A percentile compares a stretch with the other conserved stretches of the same genome.
These are phyloP conservation scores for Scutellaria minor DNA, from an alignment of 257 asterid genomes.

Conservation along the genomic window DNA sequence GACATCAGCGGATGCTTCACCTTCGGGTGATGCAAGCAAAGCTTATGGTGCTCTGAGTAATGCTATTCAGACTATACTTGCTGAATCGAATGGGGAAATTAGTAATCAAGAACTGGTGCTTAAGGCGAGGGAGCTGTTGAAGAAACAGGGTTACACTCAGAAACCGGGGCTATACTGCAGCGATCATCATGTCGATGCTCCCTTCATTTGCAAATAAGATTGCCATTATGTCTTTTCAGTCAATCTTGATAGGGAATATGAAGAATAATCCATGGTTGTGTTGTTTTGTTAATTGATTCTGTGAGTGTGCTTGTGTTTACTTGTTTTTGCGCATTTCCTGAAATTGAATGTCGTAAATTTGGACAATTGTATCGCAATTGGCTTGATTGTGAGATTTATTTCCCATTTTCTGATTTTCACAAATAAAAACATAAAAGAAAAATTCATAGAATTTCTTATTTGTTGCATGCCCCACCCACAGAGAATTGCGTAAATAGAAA, in stretches of 20 bases:
- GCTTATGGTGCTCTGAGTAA: conserved; percentile 95
- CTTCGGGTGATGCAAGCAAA: conserved; percentile 59
- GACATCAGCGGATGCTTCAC: conserved; percentile 89
- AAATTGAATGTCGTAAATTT: conserved; percentile 27
- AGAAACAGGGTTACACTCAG: conserved; percentile 88
- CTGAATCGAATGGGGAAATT: conserved; percentile 64
- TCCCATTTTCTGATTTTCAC: background rate
- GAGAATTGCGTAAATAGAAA: too few species aligned
- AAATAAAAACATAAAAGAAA: too few species aligned
- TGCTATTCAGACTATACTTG: conserved; percentile 78
- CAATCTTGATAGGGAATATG: conserved; percentile 20
- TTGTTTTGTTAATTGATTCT: background rate
- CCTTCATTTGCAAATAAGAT: conserved; percentile 66
- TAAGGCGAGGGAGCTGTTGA: conserved; percentile 71
- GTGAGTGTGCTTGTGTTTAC: conserved; percentile 34
- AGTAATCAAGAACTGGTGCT: conserved; percentile 73
- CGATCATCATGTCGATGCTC: conserved; percentile 73
- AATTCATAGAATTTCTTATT: too few species aligned
- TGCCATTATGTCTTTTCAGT: background rate
- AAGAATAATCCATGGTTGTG: conserved; percentile 12
- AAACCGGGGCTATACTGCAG: conserved; percentile 90
- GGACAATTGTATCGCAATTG: conserved; percentile 11
- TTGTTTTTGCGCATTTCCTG: conserved; percentile 18
- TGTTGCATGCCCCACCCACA: too few species aligned
- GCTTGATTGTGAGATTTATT: background rate